These are phyloP conservation scores for Fusarium beomiforme DNA, from an alignment of 2,329 filamentous ascomycete species.

Conservation along the genomic window DNA sequence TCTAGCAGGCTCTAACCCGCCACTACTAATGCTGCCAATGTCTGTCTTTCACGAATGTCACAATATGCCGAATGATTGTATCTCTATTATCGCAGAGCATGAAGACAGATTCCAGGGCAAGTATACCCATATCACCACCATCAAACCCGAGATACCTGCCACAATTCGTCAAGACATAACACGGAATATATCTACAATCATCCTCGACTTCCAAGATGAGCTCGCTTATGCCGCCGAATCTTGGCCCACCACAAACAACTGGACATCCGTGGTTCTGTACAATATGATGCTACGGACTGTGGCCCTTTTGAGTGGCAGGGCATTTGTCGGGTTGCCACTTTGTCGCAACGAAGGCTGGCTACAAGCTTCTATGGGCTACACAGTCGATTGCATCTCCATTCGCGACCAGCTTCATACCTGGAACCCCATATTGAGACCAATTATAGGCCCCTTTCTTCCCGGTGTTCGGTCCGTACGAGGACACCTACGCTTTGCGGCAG, in stretches of 20 bases:
- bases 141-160: background rate
- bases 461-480: background rate
- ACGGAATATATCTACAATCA: background rate
- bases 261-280: fast-evolving
- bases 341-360: background rate
- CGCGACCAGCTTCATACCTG: background rate
- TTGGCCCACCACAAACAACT: fast-evolving
- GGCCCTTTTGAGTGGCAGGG: background rate
- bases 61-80: background rate
- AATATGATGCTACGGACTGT: background rate
- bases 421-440: background rate
- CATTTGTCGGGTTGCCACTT: background rate
- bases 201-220: background rate
- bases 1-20: background rate
- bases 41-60: background rate
- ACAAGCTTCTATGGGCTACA: background rate
- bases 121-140: background rate
- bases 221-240: background rate
- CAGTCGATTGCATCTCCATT: background rate
- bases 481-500: background rate
- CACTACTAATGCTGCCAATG: background rate
- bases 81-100: background rate
- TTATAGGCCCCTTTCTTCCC: background rate
- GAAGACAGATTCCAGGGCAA: background rate
- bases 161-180: background rate